Evolutionary conservation across 2,329 filamentous ascomycete species (phyloP).

Genomic region (Fusarium torulosum): DNA sequence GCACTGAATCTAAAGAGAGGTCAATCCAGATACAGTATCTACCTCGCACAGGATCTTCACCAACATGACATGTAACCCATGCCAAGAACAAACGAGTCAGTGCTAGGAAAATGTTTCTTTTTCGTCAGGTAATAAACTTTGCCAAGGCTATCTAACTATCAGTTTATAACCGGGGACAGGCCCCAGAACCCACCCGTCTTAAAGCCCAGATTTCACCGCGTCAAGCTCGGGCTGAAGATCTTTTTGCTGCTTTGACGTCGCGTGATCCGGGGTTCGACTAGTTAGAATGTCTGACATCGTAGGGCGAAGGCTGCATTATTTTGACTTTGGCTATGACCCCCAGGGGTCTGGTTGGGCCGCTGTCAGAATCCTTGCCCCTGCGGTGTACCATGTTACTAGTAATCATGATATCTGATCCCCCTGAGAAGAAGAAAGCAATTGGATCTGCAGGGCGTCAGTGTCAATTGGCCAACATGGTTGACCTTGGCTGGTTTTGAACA

Average conservation of each 20-base stretch:
- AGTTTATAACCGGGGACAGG: neutral
- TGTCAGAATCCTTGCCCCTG: neutral
- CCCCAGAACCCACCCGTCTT: neutral
- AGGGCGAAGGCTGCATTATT: neutral
- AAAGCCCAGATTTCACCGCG: neutral
- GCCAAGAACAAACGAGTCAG: neutral
- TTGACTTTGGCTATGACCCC: neutral
- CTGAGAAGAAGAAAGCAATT: neutral
- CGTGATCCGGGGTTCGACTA: conserved; percentile 1
- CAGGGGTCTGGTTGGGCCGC: neutral
- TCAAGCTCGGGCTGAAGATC: conserved; percentile 7
- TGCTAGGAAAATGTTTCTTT: too few species aligned
- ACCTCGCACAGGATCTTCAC: too few species aligned
- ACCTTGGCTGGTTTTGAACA: neutral
- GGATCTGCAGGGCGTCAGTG: neutral
- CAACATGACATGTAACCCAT: neutral
- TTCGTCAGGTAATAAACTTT: too few species aligned
- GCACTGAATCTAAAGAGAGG: too few species aligned
- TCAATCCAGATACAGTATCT: too few species aligned
- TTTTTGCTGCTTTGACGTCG: neutral
- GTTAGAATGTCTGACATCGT: neutral
- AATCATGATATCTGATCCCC: neutral
- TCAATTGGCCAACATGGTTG: neutral
- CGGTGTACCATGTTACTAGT: neutral
- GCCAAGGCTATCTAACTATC: neutral